Evolutionary conservation across 257 asterid genomes (phyloP).

Genomic region (Jaltomata sinuosa): DNA sequence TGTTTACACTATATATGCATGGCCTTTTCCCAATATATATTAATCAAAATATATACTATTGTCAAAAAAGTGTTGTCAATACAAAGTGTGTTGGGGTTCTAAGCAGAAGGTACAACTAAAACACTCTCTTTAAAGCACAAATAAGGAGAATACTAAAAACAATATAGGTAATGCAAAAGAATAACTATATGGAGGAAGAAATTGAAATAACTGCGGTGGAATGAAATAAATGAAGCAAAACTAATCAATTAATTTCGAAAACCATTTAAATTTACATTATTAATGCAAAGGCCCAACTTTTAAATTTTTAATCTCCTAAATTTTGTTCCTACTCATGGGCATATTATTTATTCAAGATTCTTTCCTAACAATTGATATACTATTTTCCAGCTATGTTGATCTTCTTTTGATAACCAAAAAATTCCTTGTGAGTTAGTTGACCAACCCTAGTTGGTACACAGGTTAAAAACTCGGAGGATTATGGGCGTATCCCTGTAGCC

Average conservation of each 20-base stretch:
- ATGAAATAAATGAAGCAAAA: neutral
- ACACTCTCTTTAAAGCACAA: neutral
- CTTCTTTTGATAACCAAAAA: neutral
- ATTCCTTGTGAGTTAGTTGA: neutral
- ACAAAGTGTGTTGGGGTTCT: neutral
- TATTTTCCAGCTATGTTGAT: neutral
- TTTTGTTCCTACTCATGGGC: neutral
- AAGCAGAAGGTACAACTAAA: neutral
- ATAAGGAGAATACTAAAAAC: neutral
- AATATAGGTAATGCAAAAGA: neutral
- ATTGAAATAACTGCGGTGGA: neutral
- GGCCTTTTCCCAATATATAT: neutral
- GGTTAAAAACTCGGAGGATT: neutral
- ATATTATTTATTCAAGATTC: neutral
- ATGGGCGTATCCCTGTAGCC: neutral
- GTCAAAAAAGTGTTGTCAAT: neutral
- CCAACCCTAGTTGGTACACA: neutral
- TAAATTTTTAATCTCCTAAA: neutral
- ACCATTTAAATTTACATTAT: neutral
- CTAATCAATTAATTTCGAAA: neutral
- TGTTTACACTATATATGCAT: neutral
- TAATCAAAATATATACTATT: neutral
- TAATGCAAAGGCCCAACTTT: neutral
- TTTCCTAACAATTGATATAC: neutral
- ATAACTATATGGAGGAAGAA: neutral